phyloP scores from a whole-genome alignment of 495 filamentous ascomycete genomes.

The Penicillium turbatum region DNA sequence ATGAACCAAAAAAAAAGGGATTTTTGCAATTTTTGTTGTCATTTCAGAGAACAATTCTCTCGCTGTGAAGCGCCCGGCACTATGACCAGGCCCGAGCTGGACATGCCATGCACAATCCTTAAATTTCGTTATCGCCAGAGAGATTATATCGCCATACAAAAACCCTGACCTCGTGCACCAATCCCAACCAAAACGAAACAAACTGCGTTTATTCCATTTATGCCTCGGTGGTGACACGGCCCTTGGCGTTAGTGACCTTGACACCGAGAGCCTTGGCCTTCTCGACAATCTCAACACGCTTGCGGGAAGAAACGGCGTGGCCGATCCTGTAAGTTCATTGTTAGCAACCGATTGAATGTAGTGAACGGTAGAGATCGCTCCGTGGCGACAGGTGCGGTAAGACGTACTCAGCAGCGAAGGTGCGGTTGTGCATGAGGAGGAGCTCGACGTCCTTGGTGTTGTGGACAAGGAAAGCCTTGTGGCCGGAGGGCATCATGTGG shows the following conservation, averaged over 20 bases:
- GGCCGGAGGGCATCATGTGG: conserved; percentile 97
- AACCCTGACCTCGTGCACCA: conserved; percentile 27
- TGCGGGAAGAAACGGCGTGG: conserved; percentile 94
- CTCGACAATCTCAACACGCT: conserved; percentile 94
- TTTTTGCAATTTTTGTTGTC: conserved; percentile 36
- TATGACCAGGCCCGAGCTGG: conserved; percentile 29
- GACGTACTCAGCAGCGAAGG: conserved; percentile 94
- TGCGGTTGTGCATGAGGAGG: conserved; percentile 99
- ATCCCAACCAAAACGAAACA: conserved; percentile 27
- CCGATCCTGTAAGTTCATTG: conserved; percentile 64
- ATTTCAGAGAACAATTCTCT: conserved; percentile 33
- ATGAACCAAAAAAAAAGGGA: conserved; percentile 7
- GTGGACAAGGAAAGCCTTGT: conserved; percentile 99
- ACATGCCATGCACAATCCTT: conserved; percentile 34
- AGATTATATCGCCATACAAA: conserved; percentile 31
- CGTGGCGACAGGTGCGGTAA: neutral
- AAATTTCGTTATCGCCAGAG: conserved; percentile 36
- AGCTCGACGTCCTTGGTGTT: conserved; percentile 94
- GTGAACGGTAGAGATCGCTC: neutral
- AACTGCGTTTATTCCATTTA: conserved; percentile 53
- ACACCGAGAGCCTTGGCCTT: conserved; percentile 94
- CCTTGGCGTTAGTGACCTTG: conserved; percentile 99
- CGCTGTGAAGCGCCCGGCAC: conserved; percentile 26
- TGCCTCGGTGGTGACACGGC: conserved; percentile 94
- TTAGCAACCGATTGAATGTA: neutral